Evolutionary conservation across 1,139 yeast genomes (phyloP).

Genomic region (Wickerhamiella infanticola): DNA sequence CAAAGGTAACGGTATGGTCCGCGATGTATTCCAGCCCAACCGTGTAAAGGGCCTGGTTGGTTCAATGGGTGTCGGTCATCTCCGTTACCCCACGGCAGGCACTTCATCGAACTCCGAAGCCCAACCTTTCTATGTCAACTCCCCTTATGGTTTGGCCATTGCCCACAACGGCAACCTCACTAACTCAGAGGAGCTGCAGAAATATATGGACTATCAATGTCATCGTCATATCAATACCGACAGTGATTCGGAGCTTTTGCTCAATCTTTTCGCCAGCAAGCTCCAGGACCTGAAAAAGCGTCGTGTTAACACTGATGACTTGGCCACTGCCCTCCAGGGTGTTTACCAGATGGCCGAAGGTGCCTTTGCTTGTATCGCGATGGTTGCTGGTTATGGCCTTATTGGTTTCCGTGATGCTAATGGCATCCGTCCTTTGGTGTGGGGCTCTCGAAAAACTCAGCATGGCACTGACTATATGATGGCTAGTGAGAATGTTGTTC

Average conservation of each 20-base stretch:
- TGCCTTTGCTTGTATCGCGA: slow-evolving; percentile 88
- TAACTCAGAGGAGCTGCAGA: slow-evolving; percentile 61
- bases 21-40: slow-evolving; percentile 82
- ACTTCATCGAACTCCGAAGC: slow-evolving; percentile 94
- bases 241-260: slow-evolving; percentile 79
- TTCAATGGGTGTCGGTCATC: slow-evolving; percentile 88
- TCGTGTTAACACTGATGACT: slow-evolving; percentile 81
- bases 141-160: slow-evolving; percentile 84
- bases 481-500: slow-evolving; percentile 88
- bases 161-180: slow-evolving; percentile 93
- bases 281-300: slow-evolving; percentile 83
- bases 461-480: slow-evolving; percentile 69
- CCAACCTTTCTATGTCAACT: slow-evolving; percentile 94
- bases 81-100: slow-evolving; percentile 98
- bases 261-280: slow-evolving; percentile 84
- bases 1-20: slow-evolving; percentile 98
- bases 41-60: slow-evolving; percentile 75
- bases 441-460: slow-evolving; percentile 52
- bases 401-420: slow-evolving; percentile 96
- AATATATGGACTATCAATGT: slow-evolving; percentile 77
- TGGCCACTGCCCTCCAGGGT: slow-evolving; percentile 72
- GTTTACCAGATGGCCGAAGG: slow-evolving; percentile 74
- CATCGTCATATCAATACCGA: slow-evolving; percentile 97
- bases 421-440: slow-evolving; percentile 82
- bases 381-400: slow-evolving; percentile 91